A percentile compares a stretch with the other conserved stretches of the same genome.
These are phyloP conservation scores for Ramichloridium luteum DNA, from an alignment of 2,329 filamentous ascomycete genomes.

Conservation along the genomic window DNA sequence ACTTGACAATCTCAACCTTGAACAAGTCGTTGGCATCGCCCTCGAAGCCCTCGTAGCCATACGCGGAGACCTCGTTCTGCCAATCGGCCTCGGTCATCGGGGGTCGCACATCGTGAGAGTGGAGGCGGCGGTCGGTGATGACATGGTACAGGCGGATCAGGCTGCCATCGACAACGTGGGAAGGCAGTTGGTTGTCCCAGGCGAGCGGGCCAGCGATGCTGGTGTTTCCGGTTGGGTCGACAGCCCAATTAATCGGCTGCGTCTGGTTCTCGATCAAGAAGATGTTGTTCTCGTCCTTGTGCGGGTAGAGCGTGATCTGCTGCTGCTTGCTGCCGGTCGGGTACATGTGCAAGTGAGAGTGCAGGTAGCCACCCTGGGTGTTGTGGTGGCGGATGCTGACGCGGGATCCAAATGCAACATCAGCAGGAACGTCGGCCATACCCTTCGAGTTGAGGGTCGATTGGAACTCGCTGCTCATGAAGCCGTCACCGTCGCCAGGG, in stretches of 20 bases:
- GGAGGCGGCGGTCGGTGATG: conserved; percentile 74
- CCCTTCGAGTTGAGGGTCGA: conserved; percentile 90
- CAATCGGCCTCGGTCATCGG: conserved; percentile 69
- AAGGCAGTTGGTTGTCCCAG: conserved; percentile 64
- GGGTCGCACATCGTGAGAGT: conserved; percentile 88
- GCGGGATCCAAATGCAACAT: conserved; percentile 79
- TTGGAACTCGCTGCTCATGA: conserved; percentile 99
- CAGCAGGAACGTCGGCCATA: conserved; percentile 89
- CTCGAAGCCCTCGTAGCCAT: conserved; percentile 92
- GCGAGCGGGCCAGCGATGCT: conserved; percentile 68
- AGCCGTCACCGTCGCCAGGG: conserved; percentile 92
- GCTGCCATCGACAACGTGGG: conserved; percentile 65
- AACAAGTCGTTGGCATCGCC: conserved; percentile 96
- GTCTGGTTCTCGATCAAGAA: conserved; percentile 95
- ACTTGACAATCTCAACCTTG: conserved; percentile 87
- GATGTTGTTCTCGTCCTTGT: conserved; percentile 97
- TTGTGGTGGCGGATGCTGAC: conserved; percentile 85
- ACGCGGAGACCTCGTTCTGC: conserved; percentile 54
- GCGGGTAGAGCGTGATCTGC: conserved; percentile 93
- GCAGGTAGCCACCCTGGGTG: conserved; percentile 93
- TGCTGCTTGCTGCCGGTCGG: conserved; percentile 96
- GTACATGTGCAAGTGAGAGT: conserved; percentile 96
- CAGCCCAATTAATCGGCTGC: conserved; percentile 54
- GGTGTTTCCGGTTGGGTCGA: conserved; percentile 42
- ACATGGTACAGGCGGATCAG: conserved; percentile 74